These are phyloP conservation scores for Phyllosticta capitalensis DNA, from an alignment of 2,329 filamentous ascomycete species.

Conservation along the genomic window DNA sequence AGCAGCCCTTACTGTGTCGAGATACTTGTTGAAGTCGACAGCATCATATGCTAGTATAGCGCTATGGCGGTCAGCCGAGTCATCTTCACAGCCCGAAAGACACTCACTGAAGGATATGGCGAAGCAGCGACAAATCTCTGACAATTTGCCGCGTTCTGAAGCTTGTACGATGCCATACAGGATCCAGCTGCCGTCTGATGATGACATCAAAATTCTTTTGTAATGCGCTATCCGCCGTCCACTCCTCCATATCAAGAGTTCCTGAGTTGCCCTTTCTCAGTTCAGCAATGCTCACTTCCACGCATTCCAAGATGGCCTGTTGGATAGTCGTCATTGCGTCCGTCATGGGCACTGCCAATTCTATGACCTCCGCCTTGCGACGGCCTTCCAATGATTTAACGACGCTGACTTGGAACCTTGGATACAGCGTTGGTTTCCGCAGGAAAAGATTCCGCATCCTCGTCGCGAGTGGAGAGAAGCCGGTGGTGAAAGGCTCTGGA, in stretches of 20 bases:
- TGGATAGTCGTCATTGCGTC: slow-evolving; percentile 90
- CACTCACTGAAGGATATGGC: slow-evolving; percentile 65
- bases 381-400: slow-evolving; percentile 83
- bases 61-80: slow-evolving; percentile 20
- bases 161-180: slow-evolving; percentile 93
- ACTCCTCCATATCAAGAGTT: slow-evolving; percentile 81
- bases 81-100: not conserved
- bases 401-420: slow-evolving; percentile 84
- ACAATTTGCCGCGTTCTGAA: slow-evolving; percentile 95
- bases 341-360: slow-evolving; percentile 93
- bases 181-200: slow-evolving; percentile 81
- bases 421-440: slow-evolving; percentile 81
- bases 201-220: slow-evolving; percentile 88
- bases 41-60: slow-evolving; percentile 76
- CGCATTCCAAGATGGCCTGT: slow-evolving; percentile 88
- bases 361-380: slow-evolving; percentile 91
- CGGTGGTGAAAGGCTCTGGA: slow-evolving; percentile 79
- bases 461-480: slow-evolving; percentile 77
- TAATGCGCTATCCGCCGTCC: slow-evolving; percentile 87
- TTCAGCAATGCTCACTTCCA: slow-evolving; percentile 88
- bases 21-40: slow-evolving; percentile 82
- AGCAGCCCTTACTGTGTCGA: slow-evolving; percentile 88
- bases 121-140: slow-evolving; percentile 72
- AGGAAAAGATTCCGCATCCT: slow-evolving; percentile 93
- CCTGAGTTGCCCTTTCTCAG: slow-evolving; percentile 84